Evolutionary conservation across 2,329 filamentous ascomycete genomes (phyloP).

Genomic region (Colletotrichum gigasporum): DNA sequence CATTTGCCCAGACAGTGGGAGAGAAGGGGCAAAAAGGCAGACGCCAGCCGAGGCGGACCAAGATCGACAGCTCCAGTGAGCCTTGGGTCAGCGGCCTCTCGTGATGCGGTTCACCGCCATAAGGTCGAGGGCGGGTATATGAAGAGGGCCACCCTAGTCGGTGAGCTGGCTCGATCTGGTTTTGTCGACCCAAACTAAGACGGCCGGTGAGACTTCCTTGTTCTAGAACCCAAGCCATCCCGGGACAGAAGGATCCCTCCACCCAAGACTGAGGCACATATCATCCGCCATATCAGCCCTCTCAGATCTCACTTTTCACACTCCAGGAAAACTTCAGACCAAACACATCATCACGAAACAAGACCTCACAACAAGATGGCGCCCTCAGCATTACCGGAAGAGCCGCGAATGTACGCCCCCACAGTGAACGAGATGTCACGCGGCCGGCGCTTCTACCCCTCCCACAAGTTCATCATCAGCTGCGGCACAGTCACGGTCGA

Average conservation of each 20-base stretch:
- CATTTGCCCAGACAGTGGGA: not conserved
- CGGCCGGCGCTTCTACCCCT: constrained; percentile 45
- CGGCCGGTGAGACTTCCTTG: not conserved
- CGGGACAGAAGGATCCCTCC: not conserved
- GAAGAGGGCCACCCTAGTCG: not conserved
- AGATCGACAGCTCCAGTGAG: not conserved
- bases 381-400: constrained; percentile 16
- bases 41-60: not conserved
- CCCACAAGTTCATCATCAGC: constrained; percentile 53
- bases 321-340: not conserved
- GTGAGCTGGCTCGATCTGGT: not conserved
- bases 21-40: not conserved
- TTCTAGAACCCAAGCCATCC: not conserved
- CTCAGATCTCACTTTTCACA: not conserved
- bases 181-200: not conserved
- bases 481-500: constrained; percentile 58
- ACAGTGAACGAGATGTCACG: constrained; percentile 20
- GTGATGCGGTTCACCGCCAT: constrained; percentile 18
- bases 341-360: not conserved
- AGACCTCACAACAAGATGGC: constrained; percentile 1
- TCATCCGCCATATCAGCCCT: not conserved
- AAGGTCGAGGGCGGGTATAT: not conserved
- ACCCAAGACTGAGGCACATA: not conserved
- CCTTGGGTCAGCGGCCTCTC: not conserved
- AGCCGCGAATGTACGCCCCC: constrained; percentile 16